Conservation (phyloP, 2,329 filamentous ascomycete genomes). For the Hymenoscyphus repandus region DNA sequence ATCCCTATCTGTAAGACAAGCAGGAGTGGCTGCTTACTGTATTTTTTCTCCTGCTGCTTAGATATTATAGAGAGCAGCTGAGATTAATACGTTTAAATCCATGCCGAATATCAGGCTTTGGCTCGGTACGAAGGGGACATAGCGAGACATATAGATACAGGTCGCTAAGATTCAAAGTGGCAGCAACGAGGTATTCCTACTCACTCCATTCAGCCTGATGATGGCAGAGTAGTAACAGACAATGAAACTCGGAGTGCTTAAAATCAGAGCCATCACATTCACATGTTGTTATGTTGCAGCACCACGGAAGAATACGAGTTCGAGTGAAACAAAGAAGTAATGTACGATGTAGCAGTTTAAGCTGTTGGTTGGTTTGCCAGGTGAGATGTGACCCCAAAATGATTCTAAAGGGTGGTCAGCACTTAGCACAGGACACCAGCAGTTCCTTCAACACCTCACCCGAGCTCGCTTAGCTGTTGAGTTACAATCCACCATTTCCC, state of each 20-base stretch:
- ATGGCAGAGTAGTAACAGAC: background rate
- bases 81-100: too few species aligned
- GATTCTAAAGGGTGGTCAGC: background rate
- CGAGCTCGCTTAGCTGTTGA: background rate
- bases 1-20: too few species aligned
- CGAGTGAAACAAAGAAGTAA: background rate
- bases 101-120: too few species aligned
- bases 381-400: too few species aligned
- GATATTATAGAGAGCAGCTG: too few species aligned
- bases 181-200: background rate
- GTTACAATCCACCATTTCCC: background rate
- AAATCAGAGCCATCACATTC: slow-evolving; percentile 7
- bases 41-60: background rate
- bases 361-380: too few species aligned
- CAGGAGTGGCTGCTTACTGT: too few species aligned
- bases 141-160: too few species aligned
- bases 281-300: slow-evolving; percentile 3
- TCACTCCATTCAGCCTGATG: background rate
- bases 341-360: background rate
- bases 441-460: background rate
- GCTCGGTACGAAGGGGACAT: too few species aligned
- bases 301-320: background rate
- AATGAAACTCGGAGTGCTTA: background rate
- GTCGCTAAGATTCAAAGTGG: too few species aligned
- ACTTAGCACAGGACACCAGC: background rate